Evolutionary conservation across 495 filamentous ascomycete species (phyloP).

Genomic region (Xylaria grammica): DNA sequence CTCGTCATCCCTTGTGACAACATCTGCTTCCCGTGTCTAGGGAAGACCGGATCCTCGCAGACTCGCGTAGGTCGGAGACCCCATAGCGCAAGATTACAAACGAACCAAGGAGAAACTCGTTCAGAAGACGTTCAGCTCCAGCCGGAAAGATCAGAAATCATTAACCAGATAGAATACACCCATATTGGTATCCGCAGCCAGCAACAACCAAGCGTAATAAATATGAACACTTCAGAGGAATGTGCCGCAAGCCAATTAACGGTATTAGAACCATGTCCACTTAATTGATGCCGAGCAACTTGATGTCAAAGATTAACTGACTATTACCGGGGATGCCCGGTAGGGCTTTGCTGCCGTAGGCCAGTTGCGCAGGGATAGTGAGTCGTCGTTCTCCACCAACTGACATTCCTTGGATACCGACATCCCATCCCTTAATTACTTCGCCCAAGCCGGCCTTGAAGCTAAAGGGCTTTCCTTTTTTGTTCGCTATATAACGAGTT

Average conservation of each 20-base stretch:
- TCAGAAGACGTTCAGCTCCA: slow-evolving; percentile 2
- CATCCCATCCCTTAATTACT: slow-evolving; percentile 99
- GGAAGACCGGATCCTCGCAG: slow-evolving; percentile 45
- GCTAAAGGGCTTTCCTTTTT: slow-evolving; percentile 93
- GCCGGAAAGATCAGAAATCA: slow-evolving; percentile 24
- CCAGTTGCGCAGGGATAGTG: slow-evolving; percentile 80
- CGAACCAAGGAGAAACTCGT: slow-evolving; percentile 13
- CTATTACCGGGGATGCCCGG: slow-evolving; percentile 90
- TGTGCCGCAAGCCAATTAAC: slow-evolving; percentile 17
- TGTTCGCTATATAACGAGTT: slow-evolving; percentile 71
- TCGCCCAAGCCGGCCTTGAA: slow-evolving; percentile 94
- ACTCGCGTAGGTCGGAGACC: slow-evolving; percentile 47
- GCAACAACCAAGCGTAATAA: slow-evolving; percentile 37
- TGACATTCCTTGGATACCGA: slow-evolving; percentile 89
- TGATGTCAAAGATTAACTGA: slow-evolving; percentile 90
- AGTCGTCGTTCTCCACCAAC: slow-evolving; percentile 92
- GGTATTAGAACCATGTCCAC: slow-evolving; percentile 15
- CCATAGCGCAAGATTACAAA: slow-evolving; percentile 26
- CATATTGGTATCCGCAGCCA: slow-evolving; percentile 37
- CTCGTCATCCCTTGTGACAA: slow-evolving; percentile 52
- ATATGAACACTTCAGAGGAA: slow-evolving; percentile 24
- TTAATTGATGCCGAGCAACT: slow-evolving; percentile 74
- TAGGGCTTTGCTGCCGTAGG: slow-evolving; percentile 80
- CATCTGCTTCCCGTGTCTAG: slow-evolving; percentile 43
- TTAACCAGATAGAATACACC: slow-evolving; percentile 35